Percentiles rank a stretch among this genome's conserved stretches.
Conservation (phyloP, 768 basidiomycete species). For the Suillus decipiens region DNA sequence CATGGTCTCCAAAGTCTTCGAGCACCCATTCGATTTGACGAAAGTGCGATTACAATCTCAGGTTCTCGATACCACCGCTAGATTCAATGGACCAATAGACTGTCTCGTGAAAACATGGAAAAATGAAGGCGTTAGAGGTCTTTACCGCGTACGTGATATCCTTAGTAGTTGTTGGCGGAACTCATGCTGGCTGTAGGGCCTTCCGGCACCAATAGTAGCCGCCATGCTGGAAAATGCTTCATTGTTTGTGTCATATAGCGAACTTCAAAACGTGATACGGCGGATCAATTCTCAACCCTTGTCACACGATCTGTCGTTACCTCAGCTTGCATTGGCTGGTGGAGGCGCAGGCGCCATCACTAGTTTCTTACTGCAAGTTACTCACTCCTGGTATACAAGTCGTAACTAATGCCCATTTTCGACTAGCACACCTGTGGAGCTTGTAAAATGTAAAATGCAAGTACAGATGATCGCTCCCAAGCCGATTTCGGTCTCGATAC, state of each 20-base stretch:
- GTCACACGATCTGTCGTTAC: constrained; percentile 51
- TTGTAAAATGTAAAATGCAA: constrained; percentile 98
- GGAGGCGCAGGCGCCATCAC: constrained; percentile 86
- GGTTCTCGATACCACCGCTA: constrained; percentile 65
- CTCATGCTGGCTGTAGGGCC: constrained; percentile 55
- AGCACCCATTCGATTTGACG: constrained; percentile 94
- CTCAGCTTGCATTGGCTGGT: constrained; percentile 77
- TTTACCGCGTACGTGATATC: constrained; percentile 75
- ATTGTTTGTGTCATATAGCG: constrained; percentile 84
- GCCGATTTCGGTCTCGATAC: constrained; percentile 18
- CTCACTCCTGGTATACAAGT: not conserved
- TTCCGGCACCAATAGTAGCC: constrained; percentile 88
- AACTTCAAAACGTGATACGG: constrained; percentile 66
- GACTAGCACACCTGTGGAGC: constrained; percentile 85
- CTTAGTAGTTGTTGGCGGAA: not conserved
- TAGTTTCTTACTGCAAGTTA: constrained; percentile 81
- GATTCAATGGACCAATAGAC: constrained; percentile 86
- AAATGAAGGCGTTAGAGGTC: constrained; percentile 79
- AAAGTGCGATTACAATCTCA: constrained; percentile 95
- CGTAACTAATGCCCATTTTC: not conserved
- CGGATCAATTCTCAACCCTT: constrained; percentile 35
- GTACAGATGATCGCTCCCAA: constrained; percentile 75
- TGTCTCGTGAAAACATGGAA: constrained; percentile 81
- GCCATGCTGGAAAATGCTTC: constrained; percentile 92
- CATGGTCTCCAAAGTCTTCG: constrained; percentile 82